Evolutionary conservation across 139 green algal species (phyloP).

Genomic region (Tetradesmus obliquus): DNA sequence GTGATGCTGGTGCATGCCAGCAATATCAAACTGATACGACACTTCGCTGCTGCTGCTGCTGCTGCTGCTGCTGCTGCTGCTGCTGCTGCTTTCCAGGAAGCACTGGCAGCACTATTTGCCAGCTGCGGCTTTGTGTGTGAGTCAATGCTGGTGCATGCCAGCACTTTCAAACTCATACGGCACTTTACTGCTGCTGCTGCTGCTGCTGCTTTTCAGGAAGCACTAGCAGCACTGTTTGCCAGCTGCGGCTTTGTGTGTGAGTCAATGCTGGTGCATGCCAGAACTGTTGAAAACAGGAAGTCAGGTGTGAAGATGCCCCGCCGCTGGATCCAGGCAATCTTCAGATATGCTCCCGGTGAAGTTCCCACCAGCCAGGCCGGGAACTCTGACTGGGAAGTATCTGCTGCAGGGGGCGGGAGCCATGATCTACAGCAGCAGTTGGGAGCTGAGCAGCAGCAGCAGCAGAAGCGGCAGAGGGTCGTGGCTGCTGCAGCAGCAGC

Average conservation of each 20-base stretch:
- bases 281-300: slow-evolving; percentile 74
- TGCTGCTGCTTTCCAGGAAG: slow-evolving; percentile 4
- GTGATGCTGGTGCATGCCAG: too few relatives aligned
- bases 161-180: background rate
- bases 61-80: background rate
- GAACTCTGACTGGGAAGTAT: slow-evolving; percentile 3
- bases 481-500: background rate
- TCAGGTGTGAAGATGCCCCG: slow-evolving; percentile 72
- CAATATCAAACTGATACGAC: background rate
- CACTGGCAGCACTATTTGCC: slow-evolving; percentile 64
- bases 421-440: slow-evolving; percentile 18
- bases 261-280: slow-evolving; percentile 55
- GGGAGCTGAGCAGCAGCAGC: background rate
- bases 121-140: slow-evolving; percentile 67
- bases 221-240: slow-evolving; percentile 64
- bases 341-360: slow-evolving; percentile 14
- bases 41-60: background rate
- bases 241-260: slow-evolving; percentile 68
- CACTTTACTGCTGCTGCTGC: background rate
- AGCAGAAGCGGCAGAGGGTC: background rate
- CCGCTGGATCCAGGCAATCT: slow-evolving; percentile 85
- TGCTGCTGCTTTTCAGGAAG: slow-evolving; percentile 14
- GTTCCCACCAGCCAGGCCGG: background rate
- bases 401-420: slow-evolving; percentile 1
- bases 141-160: slow-evolving; percentile 55